Conservation (phyloP, 2,329 filamentous ascomycete species). For the Xylaria sp. region DNA sequence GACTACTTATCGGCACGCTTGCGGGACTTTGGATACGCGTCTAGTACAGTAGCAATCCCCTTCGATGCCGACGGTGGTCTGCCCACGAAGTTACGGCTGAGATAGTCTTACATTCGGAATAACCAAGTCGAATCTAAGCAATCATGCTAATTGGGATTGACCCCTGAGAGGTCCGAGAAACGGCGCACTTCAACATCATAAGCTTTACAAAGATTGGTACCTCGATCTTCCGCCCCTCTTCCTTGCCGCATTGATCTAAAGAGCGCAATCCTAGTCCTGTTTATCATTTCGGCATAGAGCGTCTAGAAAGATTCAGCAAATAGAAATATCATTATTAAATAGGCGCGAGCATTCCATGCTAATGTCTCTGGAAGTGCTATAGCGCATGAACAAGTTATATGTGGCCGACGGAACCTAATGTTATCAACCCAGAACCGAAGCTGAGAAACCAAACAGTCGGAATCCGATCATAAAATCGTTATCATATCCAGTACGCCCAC, state of each 20-base stretch:
- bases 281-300: constrained; percentile 43
- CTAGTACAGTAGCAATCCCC: too few relatives aligned
- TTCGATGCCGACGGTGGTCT: too few relatives aligned
- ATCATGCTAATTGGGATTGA: too few relatives aligned
- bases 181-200: too few relatives aligned
- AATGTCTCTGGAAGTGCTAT: neutral
- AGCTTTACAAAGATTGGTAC: too few relatives aligned
- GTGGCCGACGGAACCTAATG: neutral
- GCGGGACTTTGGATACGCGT: too few relatives aligned
- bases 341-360: neutral
- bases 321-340: neutral
- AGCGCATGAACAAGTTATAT: neutral
- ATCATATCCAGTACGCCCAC: constrained; percentile 6
- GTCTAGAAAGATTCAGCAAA: neutral
- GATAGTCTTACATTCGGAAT: too few relatives aligned
- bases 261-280: constrained; percentile 76
- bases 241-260: constrained; percentile 84
- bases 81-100: too few relatives aligned
- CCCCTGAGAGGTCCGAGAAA: too few relatives aligned
- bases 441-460: neutral
- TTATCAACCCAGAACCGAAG: neutral
- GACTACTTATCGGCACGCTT: too few relatives aligned
- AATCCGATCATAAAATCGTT: constrained; percentile 5
- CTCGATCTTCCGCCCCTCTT: too few relatives aligned
- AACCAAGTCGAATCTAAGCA: too few relatives aligned